Conservation (phyloP, 2,329 filamentous ascomycete species). For the Didymella pinodella region DNA sequence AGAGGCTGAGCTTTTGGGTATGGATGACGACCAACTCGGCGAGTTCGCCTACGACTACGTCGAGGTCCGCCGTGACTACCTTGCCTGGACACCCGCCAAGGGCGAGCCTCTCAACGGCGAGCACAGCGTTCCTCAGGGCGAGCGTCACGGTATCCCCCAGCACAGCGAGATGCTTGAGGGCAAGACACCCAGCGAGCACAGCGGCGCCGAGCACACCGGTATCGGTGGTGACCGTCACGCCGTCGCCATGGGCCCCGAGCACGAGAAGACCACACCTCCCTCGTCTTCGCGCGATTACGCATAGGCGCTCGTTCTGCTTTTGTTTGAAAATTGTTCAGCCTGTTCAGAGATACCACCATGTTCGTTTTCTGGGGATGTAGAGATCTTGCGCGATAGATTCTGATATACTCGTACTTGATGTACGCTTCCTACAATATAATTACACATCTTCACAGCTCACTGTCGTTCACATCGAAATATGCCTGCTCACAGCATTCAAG, state of each 20-base stretch:
- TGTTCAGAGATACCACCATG: conserved; percentile 28
- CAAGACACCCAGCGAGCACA: conserved; percentile 58
- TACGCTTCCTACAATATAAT: conserved; percentile 14
- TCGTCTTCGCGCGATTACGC: conserved; percentile 21
- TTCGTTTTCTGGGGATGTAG: conserved; percentile 9
- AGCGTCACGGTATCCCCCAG: conserved; percentile 74
- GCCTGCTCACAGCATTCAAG: not conserved
- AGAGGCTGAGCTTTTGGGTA: conserved; percentile 83
- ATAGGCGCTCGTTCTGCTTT: conserved; percentile 8
- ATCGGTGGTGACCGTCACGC: conserved; percentile 63
- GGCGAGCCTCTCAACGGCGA: conserved; percentile 68
- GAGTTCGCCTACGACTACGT: conserved; percentile 93
- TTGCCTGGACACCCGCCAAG: conserved; percentile 83
- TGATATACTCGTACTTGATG: conserved; percentile 15
- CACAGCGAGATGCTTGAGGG: conserved; percentile 72
- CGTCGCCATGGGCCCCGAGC: conserved; percentile 55
- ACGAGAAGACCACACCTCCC: conserved; percentile 40
- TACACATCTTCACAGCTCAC: not conserved
- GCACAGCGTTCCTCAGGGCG: conserved; percentile 68
- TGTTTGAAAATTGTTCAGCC: conserved; percentile 12
- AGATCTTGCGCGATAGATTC: conserved; percentile 7
- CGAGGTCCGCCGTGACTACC: conserved; percentile 85
- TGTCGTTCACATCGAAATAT: not conserved
- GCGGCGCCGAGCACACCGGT: conserved; percentile 56
- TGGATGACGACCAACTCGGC: conserved; percentile 90